Percentiles rank a stretch among this genome's conserved stretches.
Evolutionary conservation across 306 rosid genomes (phyloP).

Genomic region (Fragaria ananassa): DNA sequence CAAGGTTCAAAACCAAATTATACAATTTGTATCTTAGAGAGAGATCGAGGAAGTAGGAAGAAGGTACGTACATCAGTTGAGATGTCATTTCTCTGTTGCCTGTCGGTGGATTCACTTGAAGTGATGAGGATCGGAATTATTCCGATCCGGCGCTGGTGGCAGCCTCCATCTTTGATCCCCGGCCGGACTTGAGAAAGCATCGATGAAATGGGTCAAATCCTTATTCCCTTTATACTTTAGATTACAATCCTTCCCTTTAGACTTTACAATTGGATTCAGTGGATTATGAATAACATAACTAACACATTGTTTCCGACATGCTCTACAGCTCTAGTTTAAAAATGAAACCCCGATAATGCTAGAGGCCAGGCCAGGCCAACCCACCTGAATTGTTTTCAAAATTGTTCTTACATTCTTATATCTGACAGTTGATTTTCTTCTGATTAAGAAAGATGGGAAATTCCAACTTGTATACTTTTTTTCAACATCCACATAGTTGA

Average conservation of each 20-base stretch:
- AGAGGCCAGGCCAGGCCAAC: neutral
- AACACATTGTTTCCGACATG: neutral
- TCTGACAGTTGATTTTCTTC: neutral
- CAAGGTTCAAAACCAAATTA: neutral
- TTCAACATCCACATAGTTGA: neutral
- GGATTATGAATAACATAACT: neutral
- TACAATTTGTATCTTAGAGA: neutral
- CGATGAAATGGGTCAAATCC: neutral
- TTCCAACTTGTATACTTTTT: neutral
- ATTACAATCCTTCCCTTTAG: neutral
- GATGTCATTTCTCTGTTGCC: constrained; percentile 9
- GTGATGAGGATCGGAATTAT: neutral
- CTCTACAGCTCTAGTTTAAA: neutral
- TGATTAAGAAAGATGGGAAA: neutral
- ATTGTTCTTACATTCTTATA: neutral
- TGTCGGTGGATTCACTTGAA: neutral
- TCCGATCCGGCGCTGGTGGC: too few species aligned
- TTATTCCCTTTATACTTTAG: too few species aligned
- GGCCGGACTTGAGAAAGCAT: neutral
- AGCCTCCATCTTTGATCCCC: too few species aligned
- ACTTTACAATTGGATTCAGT: neutral
- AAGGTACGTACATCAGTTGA: neutral
- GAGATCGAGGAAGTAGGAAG: neutral
- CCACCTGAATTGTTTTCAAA: neutral
- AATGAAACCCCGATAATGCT: neutral